Base-by-base conservation (phyloP, 257 asterid genomes). In the Anisodus acutangulus region DNA sequence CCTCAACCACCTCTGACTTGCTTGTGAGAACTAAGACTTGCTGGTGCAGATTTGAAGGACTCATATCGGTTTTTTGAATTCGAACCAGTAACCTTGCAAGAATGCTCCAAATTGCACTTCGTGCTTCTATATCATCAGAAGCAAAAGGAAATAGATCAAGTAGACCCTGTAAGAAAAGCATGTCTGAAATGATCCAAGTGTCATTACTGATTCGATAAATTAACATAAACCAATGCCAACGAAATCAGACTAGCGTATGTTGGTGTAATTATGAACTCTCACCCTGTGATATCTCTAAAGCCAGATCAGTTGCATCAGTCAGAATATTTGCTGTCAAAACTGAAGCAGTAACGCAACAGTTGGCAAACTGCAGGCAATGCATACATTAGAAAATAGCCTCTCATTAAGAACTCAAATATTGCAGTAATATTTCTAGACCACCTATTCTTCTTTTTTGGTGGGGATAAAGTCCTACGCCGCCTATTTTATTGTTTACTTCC, bases 271-370 rank as follows among this genome's bases (percentile, higher is more conserved):
- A 76, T 51, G 81, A 55, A 70, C 57, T 71, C 81, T 79, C 87
- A 94, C 99, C 98, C 79, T 87, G 91, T 55, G 92, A 90, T 86
- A 91, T 78, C 86, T 92, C 93, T 53, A 89, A 84, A 81, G 91
- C 90, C 47, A 90, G 86, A 90, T 89, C 84, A 9, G 90, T 86
- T 69, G 91, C 89, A 84, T 91, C 97, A 31, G 90, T 88, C 69
- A 95, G 91, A 82, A 95, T 91, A 88, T 95, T 95, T 83, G 98
- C 96, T 59, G 90, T 83, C 90, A 94, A 84, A 78, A 93, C 94
- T 39, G 96, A 90, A 84, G 97, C 95, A 89, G 97, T 90, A 64
- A 94, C 91, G 81, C 97, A 95, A 79, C 97, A 91, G 87, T 91
- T 89, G 82, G 95, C 89, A 86, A 94, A 88, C 99, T 95, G 92